Base-by-base conservation (phyloP, 2,329 filamentous ascomycete genomes). In the Colletotrichum spaethianum region DNA sequence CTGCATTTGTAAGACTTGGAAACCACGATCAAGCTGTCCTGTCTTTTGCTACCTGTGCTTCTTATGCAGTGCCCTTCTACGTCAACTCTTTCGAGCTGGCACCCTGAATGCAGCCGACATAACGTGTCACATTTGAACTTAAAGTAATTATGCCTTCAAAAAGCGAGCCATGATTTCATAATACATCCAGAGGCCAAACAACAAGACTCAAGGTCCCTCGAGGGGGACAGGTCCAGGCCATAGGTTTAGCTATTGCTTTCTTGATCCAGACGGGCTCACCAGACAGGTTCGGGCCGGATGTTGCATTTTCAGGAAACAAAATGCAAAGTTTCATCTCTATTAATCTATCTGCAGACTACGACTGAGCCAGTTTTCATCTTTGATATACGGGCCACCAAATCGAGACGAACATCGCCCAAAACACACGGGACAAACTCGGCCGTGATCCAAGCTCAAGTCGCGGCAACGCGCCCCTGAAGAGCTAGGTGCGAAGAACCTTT, bases 401-500 rank as follows among this genome's bases (percentile, higher is more conserved):
- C 4, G n/a, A 20, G 3, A 26, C 6, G 14, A 57, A 18, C 33
- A 26, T n/a, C 2, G 36, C 33, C 8, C 5, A 18, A 11, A 20
- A 4, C 7, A 18, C 40, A 23, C 28, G 18, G 26, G 31, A 26
- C 12, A 36, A 11, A 26, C 20, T 23, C 2, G 12, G 18, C 3
- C 12, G 6, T 14, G 14, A 5, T 4, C 14, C 44, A 40, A 33
- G 18, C 40, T 4, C 28, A 26, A n/a, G 11, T n/a, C n/a, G 20
- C 16, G 8, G 2, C 31, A 28, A 4, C 2, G 8, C 6, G 11
- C n/a, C 23, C 1, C 3, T 31, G 38, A 23, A 20, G 28, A 18
- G 6, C 50, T 5, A 62, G 38, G 59, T 62, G 59, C 44, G 59
- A 23, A 71, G 38, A n/a, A 71, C 52, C 67, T 76, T 75, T 8